Evolutionary conservation across 2,329 filamentous ascomycete genomes (phyloP), one percentile per base, ranked within the genome.

Genomic region (Ascocoryne sarcoides): DNA sequence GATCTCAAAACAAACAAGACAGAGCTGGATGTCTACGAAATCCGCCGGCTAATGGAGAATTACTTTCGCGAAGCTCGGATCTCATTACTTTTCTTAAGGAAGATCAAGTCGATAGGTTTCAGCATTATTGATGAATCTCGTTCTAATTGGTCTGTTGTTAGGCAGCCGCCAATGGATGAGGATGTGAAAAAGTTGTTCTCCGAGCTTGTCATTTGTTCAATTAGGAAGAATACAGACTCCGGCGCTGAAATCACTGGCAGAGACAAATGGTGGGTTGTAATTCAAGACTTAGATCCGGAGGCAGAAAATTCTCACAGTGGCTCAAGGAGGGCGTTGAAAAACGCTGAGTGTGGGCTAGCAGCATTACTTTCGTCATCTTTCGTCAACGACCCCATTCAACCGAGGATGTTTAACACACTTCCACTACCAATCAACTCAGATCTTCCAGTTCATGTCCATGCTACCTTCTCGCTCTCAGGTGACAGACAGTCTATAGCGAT

Each of bases 371-470:
- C 18, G 14, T 40, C 42, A 9, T 34, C 19, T 37, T 15, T 12
- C 2, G 18, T 38, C 9, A 10, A 19, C 20, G n/a, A 16, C 5
- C 30, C 28, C 10, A 14, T 12, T 4, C 18, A 33, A 35, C 41
- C 46, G 8, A 38, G 36, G 10, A 37, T 53, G 7, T 55, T 50
- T 23, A 53, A 39, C 19, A 48, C 43, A 3, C 47, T 55, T 4
- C 53, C 51, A 10, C 28, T 56, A n/a, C 38, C 47, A 4, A 37
- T 49, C 9, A 12, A 8, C 12, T 57, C 53, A 0, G 32, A 49
- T 29, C 46, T 60, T 0, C 56, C 56, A 2, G 47, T 60, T 2
- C 47, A 55, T 16, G 32, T 58, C n/a, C 54, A 59, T 32, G 56
- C 50, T 18, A 56, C 51, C n/a, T 60, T 60, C 32, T 45, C 37